Percentiles rank a stretch among this genome's conserved stretches.
Conservation (phyloP, 257 asterid species). For the Vinca minor region DNA sequence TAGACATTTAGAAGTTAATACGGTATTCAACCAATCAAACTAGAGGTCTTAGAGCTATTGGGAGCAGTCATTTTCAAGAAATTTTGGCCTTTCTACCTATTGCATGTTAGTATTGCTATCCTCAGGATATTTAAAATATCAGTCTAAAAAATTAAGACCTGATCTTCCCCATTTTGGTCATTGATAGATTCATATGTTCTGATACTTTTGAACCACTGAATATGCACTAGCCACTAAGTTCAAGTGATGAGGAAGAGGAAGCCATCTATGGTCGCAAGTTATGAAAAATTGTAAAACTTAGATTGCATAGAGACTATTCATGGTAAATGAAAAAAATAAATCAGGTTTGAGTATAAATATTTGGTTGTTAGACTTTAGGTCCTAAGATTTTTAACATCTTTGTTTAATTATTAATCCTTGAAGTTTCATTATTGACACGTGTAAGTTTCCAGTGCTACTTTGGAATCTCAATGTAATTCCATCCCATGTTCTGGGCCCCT, state of each 20-base stretch:
- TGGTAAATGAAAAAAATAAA: background rate
- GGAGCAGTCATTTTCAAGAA: background rate
- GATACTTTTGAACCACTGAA: background rate
- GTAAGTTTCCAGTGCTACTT: background rate
- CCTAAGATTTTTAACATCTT: background rate
- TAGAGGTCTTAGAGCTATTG: background rate
- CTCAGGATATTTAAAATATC: background rate
- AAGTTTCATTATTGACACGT: background rate
- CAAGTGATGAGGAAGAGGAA: background rate
- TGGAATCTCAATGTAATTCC: background rate
- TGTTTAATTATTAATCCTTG: background rate
- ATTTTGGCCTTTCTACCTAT: background rate
- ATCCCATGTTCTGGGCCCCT: background rate
- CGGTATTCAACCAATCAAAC: background rate
- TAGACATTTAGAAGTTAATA: background rate
- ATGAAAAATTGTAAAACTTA: background rate
- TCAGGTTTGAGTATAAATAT: background rate
- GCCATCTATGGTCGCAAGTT: background rate
- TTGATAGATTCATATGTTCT: background rate
- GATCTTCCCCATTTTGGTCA: background rate
- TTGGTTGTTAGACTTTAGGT: background rate
- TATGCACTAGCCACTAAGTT: background rate
- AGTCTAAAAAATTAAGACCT: background rate
- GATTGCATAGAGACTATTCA: background rate
- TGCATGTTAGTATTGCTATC: background rate